Base-by-base conservation (phyloP, 169 alveolate genomes). In the Plasmodium yoelii region DNA sequence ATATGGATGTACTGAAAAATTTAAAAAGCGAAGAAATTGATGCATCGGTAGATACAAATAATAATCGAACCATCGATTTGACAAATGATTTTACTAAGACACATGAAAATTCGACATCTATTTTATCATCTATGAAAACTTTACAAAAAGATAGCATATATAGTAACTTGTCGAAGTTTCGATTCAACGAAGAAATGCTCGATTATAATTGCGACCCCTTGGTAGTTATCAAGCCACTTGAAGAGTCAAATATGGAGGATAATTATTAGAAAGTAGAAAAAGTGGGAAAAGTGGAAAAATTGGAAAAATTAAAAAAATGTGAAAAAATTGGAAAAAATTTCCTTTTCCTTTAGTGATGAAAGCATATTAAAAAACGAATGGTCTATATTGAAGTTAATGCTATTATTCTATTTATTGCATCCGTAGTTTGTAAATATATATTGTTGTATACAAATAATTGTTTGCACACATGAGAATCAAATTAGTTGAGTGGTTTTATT, bases 11-110 rank as follows among this genome's bases (percentile, higher is more conserved):
- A 10, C 65, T 80, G 24, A 69, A 80, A 67, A 80, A 63, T 67
- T 65, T 80, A 80, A 80, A 67, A 34, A 80, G 90, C 47, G 90
- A 80, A 51, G 90, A 80, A 67, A 65, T 80, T 53, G 90, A 80
- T 26, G 90, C 90, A 19, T 80, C 90, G 34, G 71, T 67, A 44
- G 56, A 80, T 60, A 55, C 84, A 53, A 80, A 51, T 19, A 77
- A 64, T 64, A 80, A 80, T 26, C 46, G 44, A 49, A 80, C 90
- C 13, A 80, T 80, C 26, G 90, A 80, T 42, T 80, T 80, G 8
- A 60, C 90, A 19, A 80, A 80, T 46, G 90, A 80, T 28, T 67
- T 65, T 65, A 67, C 84, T 22, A 80, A 80, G 24, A 55, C 82
- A 47, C 90, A 80, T 47, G 90, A 80, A 24, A 80, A 80, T 80